Conservation (phyloP, 139 green algal species). For the Chlamydomonas sp. region DNA sequence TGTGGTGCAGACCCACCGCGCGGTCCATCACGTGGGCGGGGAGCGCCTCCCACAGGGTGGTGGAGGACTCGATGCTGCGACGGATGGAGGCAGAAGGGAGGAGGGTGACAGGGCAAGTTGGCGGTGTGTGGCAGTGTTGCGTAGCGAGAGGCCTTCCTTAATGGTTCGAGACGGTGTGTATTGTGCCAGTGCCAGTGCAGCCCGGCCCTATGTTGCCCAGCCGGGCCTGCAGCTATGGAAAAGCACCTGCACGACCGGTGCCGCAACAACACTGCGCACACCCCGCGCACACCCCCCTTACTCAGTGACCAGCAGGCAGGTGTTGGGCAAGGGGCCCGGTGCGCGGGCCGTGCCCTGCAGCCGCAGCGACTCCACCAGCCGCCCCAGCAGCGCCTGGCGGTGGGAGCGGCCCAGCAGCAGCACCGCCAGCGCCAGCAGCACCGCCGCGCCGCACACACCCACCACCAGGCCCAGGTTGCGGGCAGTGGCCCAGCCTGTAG, state of each 20-base stretch:
- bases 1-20: conserved; percentile 1
- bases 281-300: neutral
- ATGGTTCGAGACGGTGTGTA: neutral
- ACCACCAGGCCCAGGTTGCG: neutral
- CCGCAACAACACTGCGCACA: too few relatives aligned
- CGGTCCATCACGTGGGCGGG: conserved; percentile 11
- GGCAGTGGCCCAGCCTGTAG: neutral
- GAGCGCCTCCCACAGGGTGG: conserved; percentile 32
- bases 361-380: neutral
- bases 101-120: neutral
- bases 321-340: neutral
- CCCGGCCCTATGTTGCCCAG: neutral
- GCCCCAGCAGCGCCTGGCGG: neutral
- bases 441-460: too few relatives aligned
- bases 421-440: neutral
- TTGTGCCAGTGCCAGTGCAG: too few relatives aligned
- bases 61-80: conserved; percentile 29
- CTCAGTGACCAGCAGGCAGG: conserved; percentile 1
- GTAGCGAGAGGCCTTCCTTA: neutral
- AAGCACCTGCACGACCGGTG: too few relatives aligned
- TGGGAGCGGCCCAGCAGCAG: neutral
- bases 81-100: neutral
- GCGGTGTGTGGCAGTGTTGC: neutral
- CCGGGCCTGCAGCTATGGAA: neutral
- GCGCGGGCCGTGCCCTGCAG: neutral